Base-by-base conservation (phyloP, 75 land plant genomes). In the Pinus taeda region DNA sequence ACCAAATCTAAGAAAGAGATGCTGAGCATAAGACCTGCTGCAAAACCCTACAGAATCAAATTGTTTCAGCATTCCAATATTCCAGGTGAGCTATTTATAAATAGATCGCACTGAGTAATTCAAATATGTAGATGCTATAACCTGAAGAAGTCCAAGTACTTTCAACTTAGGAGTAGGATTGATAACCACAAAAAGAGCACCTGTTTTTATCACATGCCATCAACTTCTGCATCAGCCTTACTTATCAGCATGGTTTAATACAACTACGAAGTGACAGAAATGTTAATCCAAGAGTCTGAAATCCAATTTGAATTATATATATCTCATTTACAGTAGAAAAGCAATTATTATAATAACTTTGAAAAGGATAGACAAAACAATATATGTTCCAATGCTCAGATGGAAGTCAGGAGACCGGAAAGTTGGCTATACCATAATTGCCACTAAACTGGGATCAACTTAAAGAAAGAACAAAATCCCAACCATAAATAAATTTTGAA, bases 21-120 rank as follows among this genome's bases (percentile, higher is more conserved):
- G 84, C 92, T 85, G 77, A 96, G 81, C 98, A 96, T 96, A 15
- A 96, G 86, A 11, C 98, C 98, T 45, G 97, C 97, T 45, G 98
- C 98, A 83, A 96, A 90, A 20, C 98, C 98, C 97, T 96, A 79
- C 64, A 83, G 13, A 71, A 57, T 57, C n/a, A 58, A 42, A 61
- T 64, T 33, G n/a, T 15, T 15, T 57, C 33, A 37, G 30, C 39
- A 60, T 37, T 24, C 18, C 57, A 74, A 22, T 22, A 62, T n/a
- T 57, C 17, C 29, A 22, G 7, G 57, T 18, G 13, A 7, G 12
- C 29, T 57, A 39, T 24, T 24, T 53, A 9, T 49, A 15, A 74
- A 53, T 4, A 22, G 2, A 55, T 55, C 15, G 13, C 57, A n/a
- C 9, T 62, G 8, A 62, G 2, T 4, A 62, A 62, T 57, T 53